Percentiles rank a stretch among this genome's conserved stretches.
Conservation (phyloP, 225 moss, liverwort and hornwort genomes). For the Polytrichum commune region DNA sequence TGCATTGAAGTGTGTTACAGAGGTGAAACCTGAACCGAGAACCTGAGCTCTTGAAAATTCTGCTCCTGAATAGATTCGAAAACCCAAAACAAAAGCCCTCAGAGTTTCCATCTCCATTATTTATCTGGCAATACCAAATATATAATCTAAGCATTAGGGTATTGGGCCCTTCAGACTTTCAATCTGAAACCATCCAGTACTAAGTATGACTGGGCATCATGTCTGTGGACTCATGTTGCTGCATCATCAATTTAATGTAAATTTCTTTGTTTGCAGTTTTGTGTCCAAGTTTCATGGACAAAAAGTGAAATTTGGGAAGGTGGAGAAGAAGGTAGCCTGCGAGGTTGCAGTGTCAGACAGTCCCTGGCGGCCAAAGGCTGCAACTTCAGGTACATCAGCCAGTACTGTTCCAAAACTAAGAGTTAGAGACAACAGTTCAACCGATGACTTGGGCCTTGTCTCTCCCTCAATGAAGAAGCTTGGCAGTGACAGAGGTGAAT, state of each 20-base stretch:
- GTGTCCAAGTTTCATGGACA: conserved; percentile 49
- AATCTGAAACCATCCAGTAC: too few species aligned
- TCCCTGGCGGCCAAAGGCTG: conserved; percentile 53
- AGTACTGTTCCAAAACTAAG: conserved; percentile 50
- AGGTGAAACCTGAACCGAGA: too few species aligned
- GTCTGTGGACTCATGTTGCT: not conserved
- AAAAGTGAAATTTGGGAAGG: conserved; percentile 71
- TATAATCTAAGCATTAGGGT: too few species aligned
- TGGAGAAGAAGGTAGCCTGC: conserved; percentile 68
- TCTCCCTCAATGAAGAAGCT: conserved; percentile 5
- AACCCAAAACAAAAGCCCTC: too few species aligned
- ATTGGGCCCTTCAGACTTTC: too few species aligned
- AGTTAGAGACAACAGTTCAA: conserved; percentile 39
- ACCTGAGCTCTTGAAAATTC: too few species aligned
- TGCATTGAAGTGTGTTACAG: too few species aligned
- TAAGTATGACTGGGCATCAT: not conserved
- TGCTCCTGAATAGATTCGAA: too few species aligned
- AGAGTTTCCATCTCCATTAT: too few species aligned
- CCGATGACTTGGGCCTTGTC: conserved; percentile 1
- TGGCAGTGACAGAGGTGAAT: conserved; percentile 9
- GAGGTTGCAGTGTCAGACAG: conserved; percentile 72
- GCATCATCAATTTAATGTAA: too few species aligned
- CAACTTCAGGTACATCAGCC: conserved; percentile 20
- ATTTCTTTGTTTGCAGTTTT: conserved; percentile 52
- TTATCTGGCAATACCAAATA: too few species aligned